Percentiles rank a stretch among this genome's conserved stretches.
Conservation (phyloP, 805 yeast species). For the Ascoidea rubescens region DNA sequence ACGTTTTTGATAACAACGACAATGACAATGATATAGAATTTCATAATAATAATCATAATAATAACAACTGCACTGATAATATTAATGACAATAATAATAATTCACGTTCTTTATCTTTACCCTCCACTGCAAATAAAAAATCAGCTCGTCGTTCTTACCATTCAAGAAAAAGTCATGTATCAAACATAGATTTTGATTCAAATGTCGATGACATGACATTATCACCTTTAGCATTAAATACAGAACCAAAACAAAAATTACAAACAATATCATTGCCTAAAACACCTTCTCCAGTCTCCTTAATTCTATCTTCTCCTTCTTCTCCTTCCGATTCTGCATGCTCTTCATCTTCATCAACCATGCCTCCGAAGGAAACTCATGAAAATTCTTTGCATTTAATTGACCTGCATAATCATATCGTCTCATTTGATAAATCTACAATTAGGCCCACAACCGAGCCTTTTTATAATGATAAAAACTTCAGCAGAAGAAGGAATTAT, state of each 20-base stretch:
- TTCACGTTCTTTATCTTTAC: background rate
- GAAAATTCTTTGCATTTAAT: background rate
- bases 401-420: background rate
- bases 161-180: background rate
- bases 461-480: too few species aligned
- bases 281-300: too few species aligned
- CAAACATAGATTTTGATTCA: background rate
- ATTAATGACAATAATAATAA: background rate
- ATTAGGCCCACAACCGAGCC: background rate
- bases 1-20: background rate
- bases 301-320: too few species aligned
- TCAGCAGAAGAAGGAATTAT: background rate
- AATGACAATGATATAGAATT: background rate
- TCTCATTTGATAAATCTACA: background rate
- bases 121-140: background rate
- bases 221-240: too few species aligned
- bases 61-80: too few species aligned
- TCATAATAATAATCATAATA: too few species aligned
- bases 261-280: too few species aligned
- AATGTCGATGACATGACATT: background rate
- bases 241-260: too few species aligned
- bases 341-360: too few species aligned
- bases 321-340: background rate
- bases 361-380: background rate
- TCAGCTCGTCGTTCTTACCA: background rate